Conservation (phyloP, 2,329 filamentous ascomycete genomes). For the Thelonectria rubi region DNA sequence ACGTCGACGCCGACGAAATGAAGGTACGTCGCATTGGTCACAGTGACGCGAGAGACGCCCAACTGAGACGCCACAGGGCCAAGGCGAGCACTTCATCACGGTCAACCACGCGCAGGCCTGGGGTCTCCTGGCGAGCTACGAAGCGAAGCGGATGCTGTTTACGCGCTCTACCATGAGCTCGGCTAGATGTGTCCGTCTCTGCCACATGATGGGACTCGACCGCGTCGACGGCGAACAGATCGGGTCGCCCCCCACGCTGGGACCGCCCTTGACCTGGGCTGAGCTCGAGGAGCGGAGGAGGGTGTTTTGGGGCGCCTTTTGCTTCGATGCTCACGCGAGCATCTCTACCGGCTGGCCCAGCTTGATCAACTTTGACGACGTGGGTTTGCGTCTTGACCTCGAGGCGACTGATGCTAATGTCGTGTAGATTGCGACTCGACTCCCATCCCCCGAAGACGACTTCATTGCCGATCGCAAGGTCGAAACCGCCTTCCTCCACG, state of each 20-base stretch:
- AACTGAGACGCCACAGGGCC: constrained; percentile 56
- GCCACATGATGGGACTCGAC: constrained; percentile 87
- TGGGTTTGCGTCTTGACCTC: constrained; percentile 39
- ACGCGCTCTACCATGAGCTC: constrained; percentile 86
- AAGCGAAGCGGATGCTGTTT: constrained; percentile 87
- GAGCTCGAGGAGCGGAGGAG: constrained; percentile 80
- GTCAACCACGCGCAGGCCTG: constrained; percentile 84
- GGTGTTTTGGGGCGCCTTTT: constrained; percentile 87
- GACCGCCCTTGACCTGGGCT: constrained; percentile 79
- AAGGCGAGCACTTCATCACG: constrained; percentile 82
- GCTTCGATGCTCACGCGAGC: constrained; percentile 83
- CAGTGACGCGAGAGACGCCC: neutral
- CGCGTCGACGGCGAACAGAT: constrained; percentile 72
- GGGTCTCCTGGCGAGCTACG: constrained; percentile 77
- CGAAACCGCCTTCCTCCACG: constrained; percentile 68
- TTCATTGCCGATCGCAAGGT: constrained; percentile 74
- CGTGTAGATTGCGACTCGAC: constrained; percentile 73
- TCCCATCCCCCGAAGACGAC: constrained; percentile 83
- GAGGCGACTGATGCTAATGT: neutral
- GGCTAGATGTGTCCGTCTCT: constrained; percentile 74
- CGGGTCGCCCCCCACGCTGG: constrained; percentile 77
- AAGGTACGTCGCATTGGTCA: constrained; percentile 56
- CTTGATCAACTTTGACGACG: constrained; percentile 77
- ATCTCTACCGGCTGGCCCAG: constrained; percentile 93
- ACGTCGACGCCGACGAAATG: constrained; percentile 86